Evolutionary conservation across 495 filamentous ascomycete genomes (phyloP).

Genomic region (Neurospora intermedia): DNA sequence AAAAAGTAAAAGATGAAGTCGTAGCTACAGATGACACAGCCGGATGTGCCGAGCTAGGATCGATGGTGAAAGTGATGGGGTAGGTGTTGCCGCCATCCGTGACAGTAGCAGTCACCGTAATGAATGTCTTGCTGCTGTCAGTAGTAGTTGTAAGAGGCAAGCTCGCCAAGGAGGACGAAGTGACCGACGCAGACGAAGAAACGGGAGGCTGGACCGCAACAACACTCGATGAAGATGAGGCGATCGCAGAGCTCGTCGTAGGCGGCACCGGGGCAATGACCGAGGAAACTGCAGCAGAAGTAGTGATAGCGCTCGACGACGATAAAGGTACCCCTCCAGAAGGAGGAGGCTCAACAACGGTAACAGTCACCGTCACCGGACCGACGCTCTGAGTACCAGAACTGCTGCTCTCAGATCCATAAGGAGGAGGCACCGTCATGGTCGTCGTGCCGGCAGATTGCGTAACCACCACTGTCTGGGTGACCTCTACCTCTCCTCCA

Average conservation of each 20-base stretch:
- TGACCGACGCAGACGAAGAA: not conserved
- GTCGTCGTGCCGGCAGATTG: not conserved
- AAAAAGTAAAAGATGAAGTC: not conserved
- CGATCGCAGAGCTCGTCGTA: not conserved
- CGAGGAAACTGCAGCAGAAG: not conserved
- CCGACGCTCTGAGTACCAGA: not conserved
- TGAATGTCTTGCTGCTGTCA: not conserved
- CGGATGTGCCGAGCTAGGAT: not conserved
- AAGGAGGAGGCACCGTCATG: not conserved
- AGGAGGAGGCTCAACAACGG: not conserved
- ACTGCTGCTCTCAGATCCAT: not conserved
- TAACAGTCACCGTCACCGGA: not conserved
- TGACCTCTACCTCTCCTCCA: not conserved
- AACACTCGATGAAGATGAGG: not conserved
- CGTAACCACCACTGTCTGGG: not conserved
- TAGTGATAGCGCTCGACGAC: not conserved
- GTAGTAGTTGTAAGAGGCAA: not conserved
- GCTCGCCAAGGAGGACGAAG: not conserved
- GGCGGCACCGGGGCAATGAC: not conserved
- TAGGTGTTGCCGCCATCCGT: not conserved
- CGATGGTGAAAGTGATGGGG: conserved; percentile 5
- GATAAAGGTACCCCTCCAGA: not conserved
- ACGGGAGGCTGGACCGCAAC: not conserved
- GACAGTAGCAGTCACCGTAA: conserved; percentile 4
- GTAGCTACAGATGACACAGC: not conserved